These are phyloP conservation scores for Aspergillus flavus DNA, from an alignment of 2,329 filamentous ascomycete genomes.

Conservation along the genomic window DNA sequence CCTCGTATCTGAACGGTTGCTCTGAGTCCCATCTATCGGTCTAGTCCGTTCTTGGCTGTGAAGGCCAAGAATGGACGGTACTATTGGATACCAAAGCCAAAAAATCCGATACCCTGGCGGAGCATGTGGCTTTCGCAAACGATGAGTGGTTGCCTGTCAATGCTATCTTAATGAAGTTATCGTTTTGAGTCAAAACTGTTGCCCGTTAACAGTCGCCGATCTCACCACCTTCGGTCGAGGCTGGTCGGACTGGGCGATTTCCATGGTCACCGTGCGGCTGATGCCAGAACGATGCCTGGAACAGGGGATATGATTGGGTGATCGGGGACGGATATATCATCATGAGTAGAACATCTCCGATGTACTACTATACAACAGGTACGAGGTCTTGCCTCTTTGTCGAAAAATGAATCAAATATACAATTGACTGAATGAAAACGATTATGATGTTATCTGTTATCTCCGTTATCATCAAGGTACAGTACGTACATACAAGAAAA, in stretches of 20 bases:
- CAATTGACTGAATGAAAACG: not conserved
- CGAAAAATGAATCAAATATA: not conserved
- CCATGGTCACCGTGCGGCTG: conserved; percentile 2
- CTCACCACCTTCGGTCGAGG: not conserved
- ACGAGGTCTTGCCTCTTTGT: not conserved
- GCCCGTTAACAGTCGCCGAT: conserved; percentile 8
- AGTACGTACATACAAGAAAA: not conserved
- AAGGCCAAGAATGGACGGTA: conserved; percentile 1
- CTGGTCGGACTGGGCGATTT: not conserved
- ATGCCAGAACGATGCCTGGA: not conserved
- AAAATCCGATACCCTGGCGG: conserved; percentile 9
- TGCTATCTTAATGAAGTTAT: not conserved
- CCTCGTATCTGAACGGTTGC: not conserved
- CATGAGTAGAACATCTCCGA: not conserved
- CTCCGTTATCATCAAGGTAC: not conserved
- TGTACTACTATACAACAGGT: not conserved
- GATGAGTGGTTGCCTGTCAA: conserved; percentile 13
- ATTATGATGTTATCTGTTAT: not conserved
- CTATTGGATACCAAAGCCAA: conserved; percentile 11
- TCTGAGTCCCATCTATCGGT: not conserved
- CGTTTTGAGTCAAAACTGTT: not conserved
- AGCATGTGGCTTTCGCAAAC: conserved; percentile 10
- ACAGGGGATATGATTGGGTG: conserved; percentile 2
- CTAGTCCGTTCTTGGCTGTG: not conserved
- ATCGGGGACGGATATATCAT: not conserved